These are phyloP conservation scores for Amylostereum areolatum DNA, from an alignment of 1,284 basidiomycete genomes.

Conservation along the genomic window DNA sequence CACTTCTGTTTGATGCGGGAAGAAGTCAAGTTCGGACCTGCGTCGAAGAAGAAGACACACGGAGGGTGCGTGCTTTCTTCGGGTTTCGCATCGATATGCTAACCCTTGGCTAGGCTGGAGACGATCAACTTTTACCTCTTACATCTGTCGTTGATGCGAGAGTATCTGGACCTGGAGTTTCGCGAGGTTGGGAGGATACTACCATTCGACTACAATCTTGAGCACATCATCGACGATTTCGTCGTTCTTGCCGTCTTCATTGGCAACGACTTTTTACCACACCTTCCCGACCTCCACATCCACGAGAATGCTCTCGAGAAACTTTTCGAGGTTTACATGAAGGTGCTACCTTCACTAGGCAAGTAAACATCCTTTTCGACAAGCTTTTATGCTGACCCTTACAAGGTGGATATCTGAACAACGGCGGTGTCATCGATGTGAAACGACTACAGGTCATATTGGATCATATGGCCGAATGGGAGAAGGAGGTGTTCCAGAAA, in stretches of 20 bases:
- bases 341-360: conserved; percentile 79
- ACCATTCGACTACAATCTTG: conserved; percentile 76
- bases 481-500: conserved; percentile 86
- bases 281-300: conserved; percentile 95
- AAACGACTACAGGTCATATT: conserved; percentile 82
- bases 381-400: background rate
- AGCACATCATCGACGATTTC: conserved; percentile 97
- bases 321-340: conserved; percentile 94
- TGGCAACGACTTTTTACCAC: conserved; percentile 96
- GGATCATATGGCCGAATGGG: conserved; percentile 84
- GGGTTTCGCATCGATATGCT: background rate
- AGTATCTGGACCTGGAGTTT: conserved; percentile 97
- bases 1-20: conserved; percentile 97
- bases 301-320: conserved; percentile 94
- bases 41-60: conserved; percentile 64
- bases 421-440: conserved; percentile 80
- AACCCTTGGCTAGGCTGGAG: conserved; percentile 52
- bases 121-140: conserved; percentile 92
- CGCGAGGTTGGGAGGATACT: conserved; percentile 54
- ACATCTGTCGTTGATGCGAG: conserved; percentile 91
- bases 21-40: conserved; percentile 95
- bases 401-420: conserved; percentile 90
- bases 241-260: conserved; percentile 95
- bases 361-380: conserved; percentile 18
- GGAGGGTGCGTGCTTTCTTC: conserved; percentile 44